Percentiles rank a stretch among this genome's conserved stretches.
phyloP scores from a whole-genome alignment of 2,329 filamentous ascomycete species.

The Daldinia sp. region DNA sequence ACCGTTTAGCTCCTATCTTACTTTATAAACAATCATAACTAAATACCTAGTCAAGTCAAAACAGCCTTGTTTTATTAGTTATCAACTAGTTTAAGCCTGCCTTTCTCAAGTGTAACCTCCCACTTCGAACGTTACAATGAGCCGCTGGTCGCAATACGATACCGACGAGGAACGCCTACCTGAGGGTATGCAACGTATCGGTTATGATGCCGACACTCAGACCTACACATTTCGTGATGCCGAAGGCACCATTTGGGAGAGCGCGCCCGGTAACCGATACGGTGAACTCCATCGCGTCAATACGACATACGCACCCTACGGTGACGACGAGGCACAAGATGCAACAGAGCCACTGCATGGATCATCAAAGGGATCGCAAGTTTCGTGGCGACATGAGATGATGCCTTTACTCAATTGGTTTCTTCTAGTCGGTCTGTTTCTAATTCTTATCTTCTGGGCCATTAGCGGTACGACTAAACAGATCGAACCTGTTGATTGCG shows the following conservation, averaged over 20 bases:
- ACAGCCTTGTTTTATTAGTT: not conserved
- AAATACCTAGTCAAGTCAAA: not conserved
- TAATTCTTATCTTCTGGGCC: slow-evolving; percentile 65
- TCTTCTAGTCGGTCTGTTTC: slow-evolving; percentile 63
- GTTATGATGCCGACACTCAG: slow-evolving; percentile 64
- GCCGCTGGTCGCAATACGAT: slow-evolving; percentile 53
- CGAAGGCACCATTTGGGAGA: slow-evolving; percentile 60
- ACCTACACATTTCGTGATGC: slow-evolving; percentile 61
- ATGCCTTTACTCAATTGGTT: slow-evolving; percentile 70
- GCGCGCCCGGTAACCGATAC: slow-evolving; percentile 60
- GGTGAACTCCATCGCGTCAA: slow-evolving; percentile 55
- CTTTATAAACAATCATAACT: not conserved
- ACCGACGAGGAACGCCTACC: slow-evolving; percentile 61
- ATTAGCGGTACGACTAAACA: slow-evolving; percentile 52
- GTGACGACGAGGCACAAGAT: slow-evolving; percentile 42
- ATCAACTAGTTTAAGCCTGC: not conserved
- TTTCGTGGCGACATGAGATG: slow-evolving; percentile 65
- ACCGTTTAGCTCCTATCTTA: not conserved
- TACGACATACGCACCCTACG: slow-evolving; percentile 38
- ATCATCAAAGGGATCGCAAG: slow-evolving; percentile 29
- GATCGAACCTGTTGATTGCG: slow-evolving; percentile 46
- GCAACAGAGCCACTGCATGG: slow-evolving; percentile 41
- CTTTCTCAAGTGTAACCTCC: slow-evolving; percentile 8
- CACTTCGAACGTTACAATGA: slow-evolving; percentile 43
- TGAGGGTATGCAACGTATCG: slow-evolving; percentile 61